Conservation (phyloP, 192 early-diverging fungal genomes). For the Umbelopsis isabellina region DNA sequence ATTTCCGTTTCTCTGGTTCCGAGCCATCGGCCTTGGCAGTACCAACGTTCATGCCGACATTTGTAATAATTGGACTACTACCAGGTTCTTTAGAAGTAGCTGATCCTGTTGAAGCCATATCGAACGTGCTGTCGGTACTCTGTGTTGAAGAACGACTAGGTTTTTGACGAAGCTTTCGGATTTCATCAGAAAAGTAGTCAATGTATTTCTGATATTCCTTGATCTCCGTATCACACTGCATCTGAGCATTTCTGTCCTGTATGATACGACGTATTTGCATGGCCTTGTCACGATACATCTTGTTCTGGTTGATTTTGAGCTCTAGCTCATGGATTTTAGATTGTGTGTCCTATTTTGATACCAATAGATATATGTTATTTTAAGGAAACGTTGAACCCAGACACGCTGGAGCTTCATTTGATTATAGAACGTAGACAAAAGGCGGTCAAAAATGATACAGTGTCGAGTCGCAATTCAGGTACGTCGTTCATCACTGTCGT, state of each 20-base stretch:
- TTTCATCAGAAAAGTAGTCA: constrained; percentile 70
- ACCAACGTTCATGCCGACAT: neutral
- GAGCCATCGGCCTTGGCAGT: neutral
- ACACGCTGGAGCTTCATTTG: too few relatives aligned
- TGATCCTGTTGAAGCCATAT: constrained; percentile 37
- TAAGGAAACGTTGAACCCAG: too few relatives aligned
- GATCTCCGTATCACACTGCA: constrained; percentile 79
- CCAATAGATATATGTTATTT: neutral
- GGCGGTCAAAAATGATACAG: too few relatives aligned
- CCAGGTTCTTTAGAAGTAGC: constrained; percentile 30
- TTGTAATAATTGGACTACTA: constrained; percentile 13
- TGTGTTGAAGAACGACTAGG: constrained; percentile 48
- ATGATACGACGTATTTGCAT: constrained; percentile 60
- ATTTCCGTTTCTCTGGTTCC: constrained; percentile 30
- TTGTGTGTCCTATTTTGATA: constrained; percentile 20
- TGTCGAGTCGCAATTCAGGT: too few relatives aligned
- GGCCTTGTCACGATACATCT: constrained; percentile 45
- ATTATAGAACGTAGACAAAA: too few relatives aligned
- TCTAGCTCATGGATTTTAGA: constrained; percentile 43
- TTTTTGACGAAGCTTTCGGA: constrained; percentile 61
- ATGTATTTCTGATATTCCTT: constrained; percentile 68
- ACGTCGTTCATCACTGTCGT: too few relatives aligned
- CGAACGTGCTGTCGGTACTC: constrained; percentile 7
- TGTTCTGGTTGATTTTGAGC: constrained; percentile 43
- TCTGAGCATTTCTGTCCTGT: constrained; percentile 62